A percentile compares a stretch with the other conserved stretches of the same genome.
phyloP scores from a whole-genome alignment of 202 grass and related monocot genomes.

The Zoysia matrella region DNA sequence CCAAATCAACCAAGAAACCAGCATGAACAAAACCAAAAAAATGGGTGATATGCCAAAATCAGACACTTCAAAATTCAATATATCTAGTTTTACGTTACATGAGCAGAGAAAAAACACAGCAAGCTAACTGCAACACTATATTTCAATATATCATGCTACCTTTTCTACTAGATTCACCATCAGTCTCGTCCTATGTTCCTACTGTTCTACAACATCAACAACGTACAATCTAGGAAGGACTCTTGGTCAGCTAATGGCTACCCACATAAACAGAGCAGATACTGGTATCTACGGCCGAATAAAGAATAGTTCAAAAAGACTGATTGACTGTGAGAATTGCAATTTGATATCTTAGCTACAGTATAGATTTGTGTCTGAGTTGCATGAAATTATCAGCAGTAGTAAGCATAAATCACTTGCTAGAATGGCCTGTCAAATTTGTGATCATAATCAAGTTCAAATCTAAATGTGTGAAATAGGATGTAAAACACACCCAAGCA shows the following conservation, averaged over 20 bases:
- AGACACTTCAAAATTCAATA: background rate
- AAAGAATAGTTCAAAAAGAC: background rate
- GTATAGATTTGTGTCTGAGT: no score
- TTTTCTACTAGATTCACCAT: background rate
- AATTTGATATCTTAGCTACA: no score
- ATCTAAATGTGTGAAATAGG: background rate
- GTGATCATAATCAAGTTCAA: background rate
- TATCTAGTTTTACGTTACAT: background rate
- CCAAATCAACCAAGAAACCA: background rate
- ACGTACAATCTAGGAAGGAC: background rate
- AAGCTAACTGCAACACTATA: background rate
- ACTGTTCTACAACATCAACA: background rate
- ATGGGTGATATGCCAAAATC: background rate
- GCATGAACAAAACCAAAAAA: background rate
- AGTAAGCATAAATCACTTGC: background rate
- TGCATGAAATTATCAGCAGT: background rate
- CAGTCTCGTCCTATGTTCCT: background rate
- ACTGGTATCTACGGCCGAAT: background rate
- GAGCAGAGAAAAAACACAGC: background rate
- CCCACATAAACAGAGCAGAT: background rate
- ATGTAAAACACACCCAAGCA: background rate
- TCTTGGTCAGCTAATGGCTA: background rate
- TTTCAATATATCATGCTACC: background rate
- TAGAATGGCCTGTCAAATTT: background rate
- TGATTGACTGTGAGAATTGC: no score